Base-by-base conservation (phyloP, 306 rosid genomes). In the Ochetophila trinervis region DNA sequence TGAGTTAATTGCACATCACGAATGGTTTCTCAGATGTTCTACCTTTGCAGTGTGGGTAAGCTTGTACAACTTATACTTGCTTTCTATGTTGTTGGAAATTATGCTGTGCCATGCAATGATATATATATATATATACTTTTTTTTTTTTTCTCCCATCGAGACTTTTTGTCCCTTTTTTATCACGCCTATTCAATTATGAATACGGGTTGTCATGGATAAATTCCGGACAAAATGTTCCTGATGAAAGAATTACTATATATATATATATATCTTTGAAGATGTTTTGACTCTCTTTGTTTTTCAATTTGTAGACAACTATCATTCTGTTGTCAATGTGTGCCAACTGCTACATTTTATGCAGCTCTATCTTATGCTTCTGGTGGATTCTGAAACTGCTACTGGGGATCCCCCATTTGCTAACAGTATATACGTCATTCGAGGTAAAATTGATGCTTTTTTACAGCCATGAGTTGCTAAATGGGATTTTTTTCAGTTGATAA, bases 11-110 rank as follows among this genome's bases (percentile, higher is more conserved):
- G 79, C 64, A 63, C 80, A 78, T 71, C 84, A 86, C 62, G 84
- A 79, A 52, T 89, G 93, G 96, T 78, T 89, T 51, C 62, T 76
- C 77, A 72, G 80, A 79, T 81, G 87, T 71, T 87, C 98, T 54
- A 86, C 78, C 63, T 81, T 87, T 82, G 81, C 86, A 35, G 74
- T 83, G 66, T 93, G 98, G 98, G 98, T 89, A 84, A 76, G 90
- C 56, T 53, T 73, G 70, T 45, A 20, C 63, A 60, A 36, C 15
- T 22, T 57, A 6, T 27, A 24, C 53, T 13, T 53, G 51, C 18
- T 50, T 8, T 65, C 19, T 57, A 57, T 64, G 47, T 51, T 65
- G 51, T 53, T 70, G 3, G 68, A 53, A 23, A 24, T 36, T 63
- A 32, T 59, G 40, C 40, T 65, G 19, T 47, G 61, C n/a, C n/a